Conservation (phyloP, 2,329 filamentous ascomycete species). For the Epichloe brachyelytri region DNA sequence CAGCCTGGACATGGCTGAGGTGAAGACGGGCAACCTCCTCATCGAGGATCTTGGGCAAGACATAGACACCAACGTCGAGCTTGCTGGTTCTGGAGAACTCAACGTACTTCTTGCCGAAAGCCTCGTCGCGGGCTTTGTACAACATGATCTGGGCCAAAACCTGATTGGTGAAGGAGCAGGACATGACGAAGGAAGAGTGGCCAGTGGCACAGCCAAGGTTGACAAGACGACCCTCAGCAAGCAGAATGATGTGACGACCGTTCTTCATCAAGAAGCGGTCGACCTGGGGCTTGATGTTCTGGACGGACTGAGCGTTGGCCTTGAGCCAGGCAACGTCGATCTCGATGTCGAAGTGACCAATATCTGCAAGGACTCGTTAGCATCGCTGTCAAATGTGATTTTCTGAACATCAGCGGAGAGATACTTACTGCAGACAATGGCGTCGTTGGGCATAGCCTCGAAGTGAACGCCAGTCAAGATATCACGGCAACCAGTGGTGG, state of each 20-base stretch:
- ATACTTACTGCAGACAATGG: conserved; percentile 84
- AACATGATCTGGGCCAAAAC: conserved; percentile 98
- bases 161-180: conserved; percentile 99
- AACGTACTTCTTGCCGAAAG: conserved; percentile 84
- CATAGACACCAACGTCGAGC: conserved; percentile 79
- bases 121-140: conserved; percentile 82
- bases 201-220: conserved; percentile 98
- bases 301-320: conserved; percentile 81
- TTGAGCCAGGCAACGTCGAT: conserved; percentile 99
- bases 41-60: conserved; percentile 92
- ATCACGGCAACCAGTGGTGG: conserved; percentile 97
- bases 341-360: conserved; percentile 99
- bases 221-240: conserved; percentile 96
- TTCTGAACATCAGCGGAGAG: neutral
- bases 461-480: conserved; percentile 90
- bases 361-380: conserved; percentile 41
- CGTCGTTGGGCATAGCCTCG: conserved; percentile 89
- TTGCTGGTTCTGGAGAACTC: conserved; percentile 91
- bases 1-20: conserved; percentile 83
- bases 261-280: conserved; percentile 92
- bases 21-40: conserved; percentile 96
- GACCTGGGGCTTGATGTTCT: conserved; percentile 99
- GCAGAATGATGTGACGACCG: conserved; percentile 94
- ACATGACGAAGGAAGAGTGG: conserved; percentile 99
- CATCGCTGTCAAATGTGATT: neutral